Conservation (phyloP, 2,329 filamentous ascomycete genomes). For the Didymella sp. region DNA sequence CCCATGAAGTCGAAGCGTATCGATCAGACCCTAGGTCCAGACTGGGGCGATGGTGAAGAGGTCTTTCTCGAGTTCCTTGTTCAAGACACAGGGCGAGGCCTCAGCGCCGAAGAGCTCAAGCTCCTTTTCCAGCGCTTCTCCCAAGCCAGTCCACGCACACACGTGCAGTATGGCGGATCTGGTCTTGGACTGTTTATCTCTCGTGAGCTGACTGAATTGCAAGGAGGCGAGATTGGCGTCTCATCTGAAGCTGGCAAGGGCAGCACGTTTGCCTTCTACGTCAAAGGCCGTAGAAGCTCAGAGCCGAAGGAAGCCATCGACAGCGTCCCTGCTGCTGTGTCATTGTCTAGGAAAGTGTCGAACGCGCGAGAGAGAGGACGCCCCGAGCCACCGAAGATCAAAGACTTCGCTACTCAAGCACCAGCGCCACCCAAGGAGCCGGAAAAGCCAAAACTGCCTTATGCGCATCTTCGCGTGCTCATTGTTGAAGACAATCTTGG, state of each 20-base stretch:
- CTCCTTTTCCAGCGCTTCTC: slow-evolving; percentile 80
- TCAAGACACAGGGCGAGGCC: slow-evolving; percentile 76
- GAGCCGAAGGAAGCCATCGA: slow-evolving; percentile 46
- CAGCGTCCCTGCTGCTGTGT: slow-evolving; percentile 27
- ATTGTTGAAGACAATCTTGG: slow-evolving; percentile 55
- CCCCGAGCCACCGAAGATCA: slow-evolving; percentile 35
- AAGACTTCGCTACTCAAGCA: slow-evolving; percentile 44
- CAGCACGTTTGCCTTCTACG: slow-evolving; percentile 79
- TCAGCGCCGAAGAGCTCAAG: slow-evolving; percentile 74
- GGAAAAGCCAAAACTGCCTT: slow-evolving; percentile 22
- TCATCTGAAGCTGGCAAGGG: slow-evolving; percentile 70
- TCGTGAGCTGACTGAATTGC: slow-evolving; percentile 77
- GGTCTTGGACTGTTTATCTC: slow-evolving; percentile 82
- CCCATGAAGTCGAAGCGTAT: slow-evolving; percentile 61
- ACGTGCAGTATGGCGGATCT: slow-evolving; percentile 79
- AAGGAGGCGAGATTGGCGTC: slow-evolving; percentile 81
- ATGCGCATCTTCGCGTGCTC: slow-evolving; percentile 41
- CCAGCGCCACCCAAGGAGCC: slow-evolving; percentile 17
- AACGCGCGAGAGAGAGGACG: slow-evolving; percentile 39
- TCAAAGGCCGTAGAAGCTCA: slow-evolving; percentile 68
- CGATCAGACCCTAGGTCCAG: slow-evolving; percentile 59
- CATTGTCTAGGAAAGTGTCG: slow-evolving; percentile 38
- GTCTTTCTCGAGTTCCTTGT: slow-evolving; percentile 76
- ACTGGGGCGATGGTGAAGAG: slow-evolving; percentile 73
- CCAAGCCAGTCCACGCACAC: slow-evolving; percentile 77